A percentile compares a stretch with the other conserved stretches of the same genome.
These are phyloP conservation scores for Aurantiochytrium sp. DNA, from an alignment of 108 stramenopile species.

Conservation along the genomic window DNA sequence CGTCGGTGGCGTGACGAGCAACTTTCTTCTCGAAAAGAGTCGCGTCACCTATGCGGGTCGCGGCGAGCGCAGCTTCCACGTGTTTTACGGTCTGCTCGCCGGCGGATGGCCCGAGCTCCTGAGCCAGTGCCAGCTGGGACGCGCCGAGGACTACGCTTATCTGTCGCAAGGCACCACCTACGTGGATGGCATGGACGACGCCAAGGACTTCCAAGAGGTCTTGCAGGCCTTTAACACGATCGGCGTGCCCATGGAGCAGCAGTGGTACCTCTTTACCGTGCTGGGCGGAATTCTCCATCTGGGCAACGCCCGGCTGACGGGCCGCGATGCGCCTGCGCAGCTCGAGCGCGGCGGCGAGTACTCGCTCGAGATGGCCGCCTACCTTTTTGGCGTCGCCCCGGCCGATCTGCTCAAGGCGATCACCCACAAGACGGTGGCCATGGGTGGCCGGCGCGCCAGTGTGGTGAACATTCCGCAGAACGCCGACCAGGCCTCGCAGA, in stretches of 20 bases:
- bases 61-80: slow-evolving; percentile 34
- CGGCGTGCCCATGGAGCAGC: background rate
- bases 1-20: slow-evolving; percentile 24
- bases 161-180: slow-evolving; percentile 20
- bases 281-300: slow-evolving; percentile 34
- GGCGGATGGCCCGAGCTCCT: slow-evolving; percentile 10
- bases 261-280: slow-evolving; percentile 25
- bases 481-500: background rate
- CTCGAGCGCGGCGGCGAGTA: background rate
- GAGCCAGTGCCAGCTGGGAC: slow-evolving; percentile 17
- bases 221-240: background rate
- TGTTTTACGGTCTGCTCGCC: slow-evolving; percentile 28
- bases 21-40: slow-evolving; percentile 34
- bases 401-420: slow-evolving; percentile 39
- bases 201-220: background rate
- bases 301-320: slow-evolving; percentile 40
- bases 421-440: slow-evolving; percentile 25
- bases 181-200: slow-evolving; percentile 9
- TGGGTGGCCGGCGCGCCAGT: background rate
- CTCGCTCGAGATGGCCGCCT: slow-evolving; percentile 57
- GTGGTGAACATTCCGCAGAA: background rate
- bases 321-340: background rate
- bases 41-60: background rate
- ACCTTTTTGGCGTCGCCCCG: slow-evolving; percentile 69
- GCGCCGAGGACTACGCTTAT: slow-evolving; percentile 31